Conservation (phyloP, 306 rosid genomes). For the Glycine tomentella region DNA sequence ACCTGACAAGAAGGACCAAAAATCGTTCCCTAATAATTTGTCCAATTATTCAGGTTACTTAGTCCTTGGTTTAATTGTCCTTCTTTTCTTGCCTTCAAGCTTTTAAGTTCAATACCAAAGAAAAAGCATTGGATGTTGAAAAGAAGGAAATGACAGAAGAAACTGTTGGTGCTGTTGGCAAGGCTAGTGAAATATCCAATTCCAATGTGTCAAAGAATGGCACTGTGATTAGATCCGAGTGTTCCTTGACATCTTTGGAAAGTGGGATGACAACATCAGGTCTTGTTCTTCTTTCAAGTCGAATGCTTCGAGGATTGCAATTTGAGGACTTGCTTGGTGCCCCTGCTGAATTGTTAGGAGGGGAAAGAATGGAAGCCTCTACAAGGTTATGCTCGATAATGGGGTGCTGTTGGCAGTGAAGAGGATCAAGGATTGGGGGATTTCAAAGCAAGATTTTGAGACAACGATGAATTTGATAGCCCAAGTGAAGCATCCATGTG, state of each 20-base stretch:
- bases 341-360: conserved; percentile 76
- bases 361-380: conserved; percentile 80
- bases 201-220: conserved; percentile 51
- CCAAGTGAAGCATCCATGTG: conserved; percentile 58
- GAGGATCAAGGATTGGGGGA: conserved; percentile 75
- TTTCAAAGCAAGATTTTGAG: conserved; percentile 60
- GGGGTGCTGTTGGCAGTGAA: conserved; percentile 69
- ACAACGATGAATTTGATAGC: conserved; percentile 60
- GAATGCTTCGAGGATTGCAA: conserved; percentile 47
- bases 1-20: too few relatives aligned
- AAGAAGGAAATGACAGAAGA: conserved; percentile 45
- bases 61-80: too few relatives aligned
- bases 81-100: too few relatives aligned
- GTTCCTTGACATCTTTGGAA: conserved; percentile 63
- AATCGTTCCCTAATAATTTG: too few relatives aligned
- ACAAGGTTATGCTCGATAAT: conserved; percentile 66
- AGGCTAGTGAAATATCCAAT: conserved; percentile 47
- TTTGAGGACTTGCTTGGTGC: conserved; percentile 77
- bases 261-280: conserved; percentile 51
- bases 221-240: conserved; percentile 52
- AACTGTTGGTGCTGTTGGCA: conserved; percentile 25
- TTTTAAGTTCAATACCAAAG: conserved; percentile 31
- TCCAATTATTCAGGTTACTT: too few relatives aligned
- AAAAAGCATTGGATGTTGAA: conserved; percentile 33
- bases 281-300: conserved; percentile 57